Evolutionary conservation across 768 basidiomycete genomes (phyloP), one percentile per base, ranked within the genome.

Genomic region (Solioccasus polychromus): DNA sequence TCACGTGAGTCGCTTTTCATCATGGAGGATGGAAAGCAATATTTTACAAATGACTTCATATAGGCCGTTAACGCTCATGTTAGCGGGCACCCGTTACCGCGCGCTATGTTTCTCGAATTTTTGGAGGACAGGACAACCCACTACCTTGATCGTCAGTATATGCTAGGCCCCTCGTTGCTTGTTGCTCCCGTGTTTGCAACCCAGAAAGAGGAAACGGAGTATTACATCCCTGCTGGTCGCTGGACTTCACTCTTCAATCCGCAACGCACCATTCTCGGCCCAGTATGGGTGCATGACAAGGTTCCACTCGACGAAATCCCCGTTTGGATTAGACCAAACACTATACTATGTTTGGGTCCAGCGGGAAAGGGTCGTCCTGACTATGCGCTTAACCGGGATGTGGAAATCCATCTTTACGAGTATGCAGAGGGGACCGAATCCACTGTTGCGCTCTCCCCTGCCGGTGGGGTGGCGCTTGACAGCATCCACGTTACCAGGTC

Each of bases 61-160:
- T 50, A 81, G 80, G 77, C 81, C 6, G 70, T 80, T 8, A 58
- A 78, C 56, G 76, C 79, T 4, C 68, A 73, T 53, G 36, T 60
- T 17, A 72, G 68, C 30, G 82, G 82, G 2, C 74, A 79, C 53
- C 82, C 82, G 3, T 50, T 82, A 25, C 76, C 76, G 55, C 74
- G 82, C 14, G 80, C 82, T 9, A 83, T 83, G 82, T 82, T 84
- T 69, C 50, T 83, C 44, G 80, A 83, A 52, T 84, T 83, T 60
- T 67, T 68, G 12, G 71, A 74, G 14, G 82, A 84, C 55, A 71
- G 76, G 43, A 81, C 75, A 24, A 77, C 79, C 7, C 80, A 82
- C 55, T 63, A 71, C 52, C 75, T 84, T 19, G 81, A 83, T 55
- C 69, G 74, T 47, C 80, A 83, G 56, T 82, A 75, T 53, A 77